A percentile compares a stretch with the other conserved stretches of the same genome.
Conservation (phyloP, 73 alveolate genomes). For the Diophrys sp. region DNA sequence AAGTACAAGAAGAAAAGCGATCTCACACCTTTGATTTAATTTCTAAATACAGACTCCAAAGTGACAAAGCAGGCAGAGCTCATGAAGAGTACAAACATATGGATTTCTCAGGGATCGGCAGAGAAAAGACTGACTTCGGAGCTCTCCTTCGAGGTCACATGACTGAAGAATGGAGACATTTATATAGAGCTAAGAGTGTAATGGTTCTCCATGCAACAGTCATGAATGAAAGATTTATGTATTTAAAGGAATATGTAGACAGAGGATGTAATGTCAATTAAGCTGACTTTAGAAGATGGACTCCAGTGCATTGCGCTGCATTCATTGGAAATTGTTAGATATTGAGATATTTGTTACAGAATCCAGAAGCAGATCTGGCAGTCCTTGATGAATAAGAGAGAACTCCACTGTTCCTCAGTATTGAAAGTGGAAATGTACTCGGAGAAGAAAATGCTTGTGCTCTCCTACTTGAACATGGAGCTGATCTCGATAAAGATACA, state of each 20-base stretch:
- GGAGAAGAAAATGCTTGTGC: slow-evolving; percentile 48
- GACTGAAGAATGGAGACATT: slow-evolving; percentile 43
- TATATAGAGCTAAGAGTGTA: slow-evolving; percentile 25
- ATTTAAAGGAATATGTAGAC: slow-evolving; percentile 27
- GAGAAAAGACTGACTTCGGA: neutral
- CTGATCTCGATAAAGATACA: slow-evolving; percentile 5
- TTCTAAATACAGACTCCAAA: neutral
- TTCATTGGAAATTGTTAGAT: slow-evolving; percentile 33
- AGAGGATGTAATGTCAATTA: slow-evolving; percentile 38
- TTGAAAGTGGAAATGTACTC: slow-evolving; percentile 43
- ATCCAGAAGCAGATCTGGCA: slow-evolving; percentile 19
- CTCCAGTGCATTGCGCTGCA: slow-evolving; percentile 62
- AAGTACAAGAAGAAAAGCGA: neutral
- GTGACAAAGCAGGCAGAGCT: neutral
- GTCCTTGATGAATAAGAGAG: slow-evolving; percentile 38
- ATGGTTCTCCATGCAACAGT: slow-evolving; percentile 41
- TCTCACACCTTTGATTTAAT: neutral
- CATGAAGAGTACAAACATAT: neutral
- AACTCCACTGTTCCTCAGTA: slow-evolving; percentile 45
- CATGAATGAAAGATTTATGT: slow-evolving; percentile 31
- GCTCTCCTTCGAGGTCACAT: neutral
- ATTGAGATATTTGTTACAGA: slow-evolving; percentile 6
- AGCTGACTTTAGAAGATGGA: slow-evolving; percentile 47
- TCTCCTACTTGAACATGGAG: slow-evolving; percentile 19
- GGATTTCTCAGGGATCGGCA: too few relatives aligned